Conservation (phyloP, 192 early-diverging fungal species). For the Globomyces pollinis-pini region DNA sequence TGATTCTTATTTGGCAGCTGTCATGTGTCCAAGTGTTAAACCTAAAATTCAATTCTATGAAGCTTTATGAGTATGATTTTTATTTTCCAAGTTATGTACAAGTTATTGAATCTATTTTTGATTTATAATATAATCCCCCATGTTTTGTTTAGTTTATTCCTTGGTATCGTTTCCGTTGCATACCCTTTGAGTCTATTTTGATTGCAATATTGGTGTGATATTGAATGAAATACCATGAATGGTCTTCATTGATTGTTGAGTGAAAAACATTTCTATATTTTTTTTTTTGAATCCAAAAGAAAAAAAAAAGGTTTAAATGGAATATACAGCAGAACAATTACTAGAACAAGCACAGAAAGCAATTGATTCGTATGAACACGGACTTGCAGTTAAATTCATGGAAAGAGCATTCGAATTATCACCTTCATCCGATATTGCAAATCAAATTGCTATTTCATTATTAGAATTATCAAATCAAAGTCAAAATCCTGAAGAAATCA, state of each 20-base stretch:
- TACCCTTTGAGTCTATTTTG: no score
- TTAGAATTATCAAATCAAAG: no score
- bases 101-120: no score
- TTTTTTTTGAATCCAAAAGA: background rate
- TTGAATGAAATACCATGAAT: no score
- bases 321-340: constrained; percentile 10
- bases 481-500: constrained; percentile 1
- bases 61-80: no score
- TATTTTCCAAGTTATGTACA: no score
- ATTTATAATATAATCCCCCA: no score
- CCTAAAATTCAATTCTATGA: constrained; percentile 8
- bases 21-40: constrained; percentile 3
- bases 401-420: constrained; percentile 58
- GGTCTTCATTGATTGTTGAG: background rate
- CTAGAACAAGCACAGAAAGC: constrained; percentile 29
- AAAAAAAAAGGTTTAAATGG: background rate
- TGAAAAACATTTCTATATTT: constrained; percentile 10
- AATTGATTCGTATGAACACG: constrained; percentile 66
- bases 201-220: no score
- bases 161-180: no score
- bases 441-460: constrained; percentile 41
- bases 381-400: constrained; percentile 62
- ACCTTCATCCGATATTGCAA: constrained; percentile 58
- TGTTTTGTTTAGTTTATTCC: no score
- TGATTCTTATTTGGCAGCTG: background rate